phyloP scores from a whole-genome alignment of 1,284 basidiomycete genomes.

The Cystobasidium sp. region DNA sequence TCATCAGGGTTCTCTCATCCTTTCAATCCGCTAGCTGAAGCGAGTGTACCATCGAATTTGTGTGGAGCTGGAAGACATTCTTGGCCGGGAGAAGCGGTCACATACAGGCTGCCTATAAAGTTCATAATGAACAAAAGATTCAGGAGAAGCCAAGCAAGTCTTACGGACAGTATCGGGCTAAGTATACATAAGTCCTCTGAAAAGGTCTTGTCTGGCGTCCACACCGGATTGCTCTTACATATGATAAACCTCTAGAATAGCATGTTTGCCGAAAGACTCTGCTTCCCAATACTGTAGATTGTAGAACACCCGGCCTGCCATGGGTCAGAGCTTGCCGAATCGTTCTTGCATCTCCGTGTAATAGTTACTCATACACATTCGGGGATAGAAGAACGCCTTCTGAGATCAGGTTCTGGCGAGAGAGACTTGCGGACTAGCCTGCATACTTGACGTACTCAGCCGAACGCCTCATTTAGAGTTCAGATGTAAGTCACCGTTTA shows the following conservation, averaged over 20 bases:
- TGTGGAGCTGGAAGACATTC: constrained; percentile 6
- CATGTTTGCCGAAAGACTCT: constrained; percentile 8
- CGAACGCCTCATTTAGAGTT: constrained; percentile 18
- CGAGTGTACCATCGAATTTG: constrained; percentile 13
- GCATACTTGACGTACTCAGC: constrained; percentile 24
- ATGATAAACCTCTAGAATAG: constrained; percentile 10
- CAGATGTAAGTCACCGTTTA: constrained; percentile 19
- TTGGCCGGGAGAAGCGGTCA: constrained; percentile 17
- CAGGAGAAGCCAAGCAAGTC: constrained; percentile 26
- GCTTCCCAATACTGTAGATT: constrained; percentile 24
- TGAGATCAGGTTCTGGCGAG: constrained; percentile 24
- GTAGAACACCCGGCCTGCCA: constrained; percentile 24
- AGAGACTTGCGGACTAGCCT: constrained; percentile 22
- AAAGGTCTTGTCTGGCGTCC: constrained; percentile 18
- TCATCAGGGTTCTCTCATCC: constrained; percentile 17
- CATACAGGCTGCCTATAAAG: constrained; percentile 17
- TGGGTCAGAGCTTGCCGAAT: constrained; percentile 19
- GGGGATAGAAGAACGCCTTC: constrained; percentile 15
- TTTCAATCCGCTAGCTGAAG: constrained; percentile 19
- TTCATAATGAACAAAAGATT: constrained; percentile 20
- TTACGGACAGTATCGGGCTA: constrained; percentile 15
- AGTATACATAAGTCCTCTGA: constrained; percentile 15
- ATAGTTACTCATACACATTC: constrained; percentile 23
- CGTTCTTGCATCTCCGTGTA: constrained; percentile 13
- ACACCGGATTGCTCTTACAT: constrained; percentile 13